Percentiles rank a stretch among this genome's conserved stretches.
Evolutionary conservation across 768 basidiomycete genomes (phyloP).

Genomic region (Tulasnella sp.): DNA sequence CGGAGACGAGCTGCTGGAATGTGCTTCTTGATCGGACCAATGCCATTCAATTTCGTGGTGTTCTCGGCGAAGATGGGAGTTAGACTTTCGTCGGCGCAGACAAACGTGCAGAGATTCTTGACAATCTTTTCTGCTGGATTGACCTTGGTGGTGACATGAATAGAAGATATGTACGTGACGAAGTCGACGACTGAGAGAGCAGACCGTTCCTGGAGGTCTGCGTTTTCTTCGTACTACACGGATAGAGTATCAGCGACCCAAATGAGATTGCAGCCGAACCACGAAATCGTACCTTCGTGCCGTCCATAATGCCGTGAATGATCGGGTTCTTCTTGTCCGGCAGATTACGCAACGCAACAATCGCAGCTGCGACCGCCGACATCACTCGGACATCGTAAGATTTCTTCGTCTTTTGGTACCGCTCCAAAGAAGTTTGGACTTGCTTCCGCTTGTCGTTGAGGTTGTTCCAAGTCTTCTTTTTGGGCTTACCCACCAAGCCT

Average conservation of each 20-base stretch:
- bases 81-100: conserved; percentile 85
- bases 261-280: not conserved
- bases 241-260: not conserved
- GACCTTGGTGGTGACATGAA: conserved; percentile 53
- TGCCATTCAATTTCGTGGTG: conserved; percentile 49
- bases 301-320: conserved; percentile 95
- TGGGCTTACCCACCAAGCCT: conserved; percentile 59
- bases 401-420: conserved; percentile 75
- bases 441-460: conserved; percentile 73
- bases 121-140: conserved; percentile 96
- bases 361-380: conserved; percentile 86
- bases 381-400: conserved; percentile 84
- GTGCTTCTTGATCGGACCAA: conserved; percentile 53
- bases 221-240: conserved; percentile 76
- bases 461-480: conserved; percentile 67
- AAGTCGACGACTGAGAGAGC: conserved; percentile 84
- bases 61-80: conserved; percentile 80
- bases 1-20: conserved; percentile 43
- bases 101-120: conserved; percentile 93
- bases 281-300: conserved; percentile 70
- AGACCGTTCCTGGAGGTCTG: conserved; percentile 82
- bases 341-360: conserved; percentile 78
- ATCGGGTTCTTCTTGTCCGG: conserved; percentile 95
- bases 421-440: conserved; percentile 66
- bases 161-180: conserved; percentile 70